Evolutionary conservation across 2,329 filamentous ascomycete species (phyloP).

Genomic region (Neopestalotiopsis sp.): DNA sequence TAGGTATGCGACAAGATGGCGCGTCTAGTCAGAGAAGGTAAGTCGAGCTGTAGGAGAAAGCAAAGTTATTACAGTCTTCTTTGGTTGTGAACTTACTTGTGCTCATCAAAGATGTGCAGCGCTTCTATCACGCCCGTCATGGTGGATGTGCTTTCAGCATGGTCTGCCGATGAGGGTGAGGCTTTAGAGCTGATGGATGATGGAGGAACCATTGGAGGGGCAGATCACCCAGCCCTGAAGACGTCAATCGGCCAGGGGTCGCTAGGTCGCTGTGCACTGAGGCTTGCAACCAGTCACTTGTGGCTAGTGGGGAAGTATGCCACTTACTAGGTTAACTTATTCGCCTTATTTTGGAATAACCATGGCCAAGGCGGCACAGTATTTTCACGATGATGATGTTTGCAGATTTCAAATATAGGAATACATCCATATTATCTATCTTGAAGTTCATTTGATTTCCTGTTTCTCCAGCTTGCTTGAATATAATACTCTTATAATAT

Average conservation of each 20-base stretch:
- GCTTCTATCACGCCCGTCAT: conserved; percentile 91
- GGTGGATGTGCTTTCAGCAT: conserved; percentile 44
- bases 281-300: conserved; percentile 8
- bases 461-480: no score
- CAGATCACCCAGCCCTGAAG: conserved; percentile 16
- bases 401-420: no score
- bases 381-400: no score
- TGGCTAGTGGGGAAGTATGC: conserved; percentile 10
- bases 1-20: conserved; percentile 90
- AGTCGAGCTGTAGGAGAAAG: conserved; percentile 9
- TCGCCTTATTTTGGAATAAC: not conserved
- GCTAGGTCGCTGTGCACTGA: not conserved
- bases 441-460: no score
- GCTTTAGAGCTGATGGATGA: not conserved
- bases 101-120: conserved; percentile 95
- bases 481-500: no score
- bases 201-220: conserved; percentile 17
- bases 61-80: not conserved
- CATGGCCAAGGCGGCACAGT: not conserved
- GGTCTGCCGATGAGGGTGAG: conserved; percentile 18
- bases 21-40: conserved; percentile 60
- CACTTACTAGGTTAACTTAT: not conserved
- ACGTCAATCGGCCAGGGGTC: conserved; percentile 8
- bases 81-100: conserved; percentile 67
- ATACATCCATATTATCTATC: no score